Conservation (phyloP, 1,284 basidiomycete species). For the Sanghuangporus weigelae region DNA sequence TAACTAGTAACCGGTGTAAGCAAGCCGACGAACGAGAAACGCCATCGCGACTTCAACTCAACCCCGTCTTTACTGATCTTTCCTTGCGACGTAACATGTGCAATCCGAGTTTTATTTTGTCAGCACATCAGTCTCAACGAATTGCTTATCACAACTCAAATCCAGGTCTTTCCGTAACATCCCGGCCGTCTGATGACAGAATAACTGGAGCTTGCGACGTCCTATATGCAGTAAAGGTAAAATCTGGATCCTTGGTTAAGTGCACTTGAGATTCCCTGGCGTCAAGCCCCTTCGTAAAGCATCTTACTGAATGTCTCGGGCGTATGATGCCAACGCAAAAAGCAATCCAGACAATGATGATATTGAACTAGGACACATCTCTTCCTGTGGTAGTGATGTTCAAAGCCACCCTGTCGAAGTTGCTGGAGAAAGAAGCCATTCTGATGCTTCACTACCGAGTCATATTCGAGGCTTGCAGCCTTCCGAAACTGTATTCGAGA, state of each 20-base stretch:
- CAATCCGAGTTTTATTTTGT: background rate
- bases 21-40: no score
- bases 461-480: background rate
- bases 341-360: background rate
- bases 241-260: no score
- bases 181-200: background rate
- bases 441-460: background rate
- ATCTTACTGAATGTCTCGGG: background rate
- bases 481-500: conserved; percentile 4
- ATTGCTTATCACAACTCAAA: background rate
- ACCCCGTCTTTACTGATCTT: no score
- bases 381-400: background rate
- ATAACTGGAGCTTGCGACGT: no score
- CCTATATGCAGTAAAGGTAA: no score
- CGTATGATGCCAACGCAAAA: background rate
- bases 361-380: background rate
- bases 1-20: no score
- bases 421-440: background rate
- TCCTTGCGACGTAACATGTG: no score
- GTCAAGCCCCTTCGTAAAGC: background rate
- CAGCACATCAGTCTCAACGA: background rate
- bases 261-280: no score
- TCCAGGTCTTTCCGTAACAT: background rate
- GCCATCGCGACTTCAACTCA: no score
- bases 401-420: background rate